phyloP scores from a whole-genome alignment of 169 alveolate species.

The Cryptosporidium viatorum region DNA sequence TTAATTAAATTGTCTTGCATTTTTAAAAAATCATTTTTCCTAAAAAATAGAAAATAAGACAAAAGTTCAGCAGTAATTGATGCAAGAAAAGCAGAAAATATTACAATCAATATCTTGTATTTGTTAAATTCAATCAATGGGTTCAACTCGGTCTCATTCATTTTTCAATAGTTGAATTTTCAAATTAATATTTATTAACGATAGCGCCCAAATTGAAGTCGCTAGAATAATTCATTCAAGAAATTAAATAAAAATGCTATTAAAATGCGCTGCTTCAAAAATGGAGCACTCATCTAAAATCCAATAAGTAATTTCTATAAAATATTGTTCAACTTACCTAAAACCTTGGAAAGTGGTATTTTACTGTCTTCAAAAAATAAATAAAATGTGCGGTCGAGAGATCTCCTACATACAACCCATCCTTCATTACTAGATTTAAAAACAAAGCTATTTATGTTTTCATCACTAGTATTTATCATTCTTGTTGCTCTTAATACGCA shows the following conservation, averaged over 20 bases:
- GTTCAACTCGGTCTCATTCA: slow-evolving; percentile 9
- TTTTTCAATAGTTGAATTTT: neutral
- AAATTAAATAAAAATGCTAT: slow-evolving; percentile 34
- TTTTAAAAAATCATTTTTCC: slow-evolving; percentile 32
- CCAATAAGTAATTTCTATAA: neutral
- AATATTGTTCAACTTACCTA: slow-evolving; percentile 29
- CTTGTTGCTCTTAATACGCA: slow-evolving; percentile 29
- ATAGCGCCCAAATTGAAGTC: neutral
- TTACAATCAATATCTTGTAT: slow-evolving; percentile 44
- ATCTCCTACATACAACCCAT: slow-evolving; percentile 62
- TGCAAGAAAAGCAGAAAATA: slow-evolving; percentile 5
- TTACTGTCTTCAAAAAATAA: slow-evolving; percentile 59
- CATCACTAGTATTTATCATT: neutral
- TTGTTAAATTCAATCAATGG: slow-evolving; percentile 20
- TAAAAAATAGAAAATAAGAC: slow-evolving; percentile 45
- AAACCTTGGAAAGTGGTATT: slow-evolving; percentile 15
- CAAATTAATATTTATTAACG: neutral
- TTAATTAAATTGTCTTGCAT: slow-evolving; percentile 41
- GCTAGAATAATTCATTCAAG: neutral
- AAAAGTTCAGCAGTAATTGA: slow-evolving; percentile 41
- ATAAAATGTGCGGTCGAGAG: slow-evolving; percentile 51
- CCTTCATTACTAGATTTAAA: slow-evolving; percentile 55
- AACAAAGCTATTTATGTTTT: neutral
- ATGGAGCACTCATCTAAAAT: slow-evolving; percentile 38
- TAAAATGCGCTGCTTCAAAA: slow-evolving; percentile 51